Evolutionary conservation across 2,329 filamentous ascomycete genomes (phyloP).

Genomic region (Nemania serpens): DNA sequence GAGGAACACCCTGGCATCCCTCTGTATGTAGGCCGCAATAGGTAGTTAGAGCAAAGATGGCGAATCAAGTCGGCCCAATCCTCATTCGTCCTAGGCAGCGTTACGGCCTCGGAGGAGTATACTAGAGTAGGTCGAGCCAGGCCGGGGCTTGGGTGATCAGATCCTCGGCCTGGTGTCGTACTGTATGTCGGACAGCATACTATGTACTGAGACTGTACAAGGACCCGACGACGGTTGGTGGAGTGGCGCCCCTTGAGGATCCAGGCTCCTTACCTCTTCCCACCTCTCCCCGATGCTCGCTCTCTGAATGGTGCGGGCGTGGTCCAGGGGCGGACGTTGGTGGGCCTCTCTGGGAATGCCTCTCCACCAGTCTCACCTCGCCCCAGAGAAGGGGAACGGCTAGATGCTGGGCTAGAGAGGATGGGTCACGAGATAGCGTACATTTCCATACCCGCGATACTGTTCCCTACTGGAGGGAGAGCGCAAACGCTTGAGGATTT

Average conservation of each 20-base stretch:
- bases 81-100: slow-evolving; percentile 20
- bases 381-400: slow-evolving; percentile 7
- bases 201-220: slow-evolving; percentile 23
- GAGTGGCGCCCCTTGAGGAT: background rate
- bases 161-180: slow-evolving; percentile 29
- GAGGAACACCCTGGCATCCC: slow-evolving; percentile 23
- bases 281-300: slow-evolving; percentile 17
- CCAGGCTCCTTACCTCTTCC: slow-evolving; percentile 7
- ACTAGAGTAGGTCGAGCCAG: slow-evolving; percentile 27
- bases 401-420: slow-evolving; percentile 7
- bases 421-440: background rate
- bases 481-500: background rate
- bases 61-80: slow-evolving; percentile 21
- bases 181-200: slow-evolving; percentile 20
- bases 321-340: slow-evolving; percentile 17
- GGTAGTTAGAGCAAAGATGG: slow-evolving; percentile 12
- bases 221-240: slow-evolving; percentile 23
- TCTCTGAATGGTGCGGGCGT: slow-evolving; percentile 23
- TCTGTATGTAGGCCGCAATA: slow-evolving; percentile 17
- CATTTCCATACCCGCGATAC: background rate
- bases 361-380: slow-evolving; percentile 25
- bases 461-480: too few relatives aligned
- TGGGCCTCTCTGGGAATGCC: slow-evolving; percentile 17
- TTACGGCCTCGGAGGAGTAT: slow-evolving; percentile 25
- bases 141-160: slow-evolving; percentile 29